Conservation (phyloP, 768 basidiomycete species). For the Pisolithus orientalis region DNA sequence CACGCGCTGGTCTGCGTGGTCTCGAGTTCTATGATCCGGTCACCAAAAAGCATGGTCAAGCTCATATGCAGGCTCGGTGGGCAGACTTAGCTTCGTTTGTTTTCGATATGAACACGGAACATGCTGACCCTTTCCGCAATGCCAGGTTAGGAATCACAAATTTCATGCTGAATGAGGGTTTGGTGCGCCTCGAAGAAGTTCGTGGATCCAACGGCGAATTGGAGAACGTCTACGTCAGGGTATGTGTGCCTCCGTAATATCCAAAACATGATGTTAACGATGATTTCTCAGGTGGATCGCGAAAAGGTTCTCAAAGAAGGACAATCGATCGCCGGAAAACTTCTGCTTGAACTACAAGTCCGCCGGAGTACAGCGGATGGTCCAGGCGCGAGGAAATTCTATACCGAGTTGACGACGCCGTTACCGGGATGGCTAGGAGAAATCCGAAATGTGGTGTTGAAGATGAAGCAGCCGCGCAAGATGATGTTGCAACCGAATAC, state of each 20-base stretch:
- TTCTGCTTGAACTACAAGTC: constrained; percentile 76
- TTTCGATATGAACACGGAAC: background rate
- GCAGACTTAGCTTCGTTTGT: constrained; percentile 8
- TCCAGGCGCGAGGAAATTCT: constrained; percentile 70
- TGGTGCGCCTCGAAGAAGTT: constrained; percentile 66
- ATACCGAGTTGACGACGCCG: constrained; percentile 74
- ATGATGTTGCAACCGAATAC: constrained; percentile 84
- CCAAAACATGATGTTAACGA: background rate
- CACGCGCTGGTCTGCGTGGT: constrained; percentile 71
- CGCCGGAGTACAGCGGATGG: constrained; percentile 84
- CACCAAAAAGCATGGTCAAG: constrained; percentile 80
- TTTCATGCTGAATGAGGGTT: constrained; percentile 63
- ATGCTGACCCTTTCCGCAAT: background rate
- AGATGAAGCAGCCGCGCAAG: constrained; percentile 84
- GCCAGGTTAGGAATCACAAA: constrained; percentile 75
- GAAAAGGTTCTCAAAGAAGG: constrained; percentile 59
- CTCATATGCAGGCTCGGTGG: constrained; percentile 86
- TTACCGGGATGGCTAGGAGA: constrained; percentile 65
- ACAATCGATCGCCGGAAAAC: constrained; percentile 59
- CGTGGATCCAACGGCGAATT: constrained; percentile 51
- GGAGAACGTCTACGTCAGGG: constrained; percentile 64
- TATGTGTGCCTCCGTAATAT: constrained; percentile 26
- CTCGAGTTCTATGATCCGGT: constrained; percentile 80
- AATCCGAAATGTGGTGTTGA: constrained; percentile 70
- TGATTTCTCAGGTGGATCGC: constrained; percentile 56